Percentiles rank a stretch among this genome's conserved stretches.
Evolutionary conservation across 768 basidiomycete genomes (phyloP).

Genomic region (Lentinula boryana): DNA sequence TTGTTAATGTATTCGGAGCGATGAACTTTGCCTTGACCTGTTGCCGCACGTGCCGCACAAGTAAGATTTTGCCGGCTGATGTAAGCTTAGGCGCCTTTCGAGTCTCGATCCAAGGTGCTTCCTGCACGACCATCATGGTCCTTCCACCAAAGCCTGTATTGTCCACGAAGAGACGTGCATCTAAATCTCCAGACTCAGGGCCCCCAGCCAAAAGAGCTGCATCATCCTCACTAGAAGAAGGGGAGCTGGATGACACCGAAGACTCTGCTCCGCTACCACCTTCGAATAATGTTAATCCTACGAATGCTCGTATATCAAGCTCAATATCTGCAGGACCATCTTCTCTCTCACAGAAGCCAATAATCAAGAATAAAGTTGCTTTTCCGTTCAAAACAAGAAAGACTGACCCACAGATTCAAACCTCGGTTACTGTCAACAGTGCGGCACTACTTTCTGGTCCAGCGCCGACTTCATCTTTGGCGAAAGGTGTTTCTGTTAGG

Average conservation of each 20-base stretch:
- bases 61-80: not conserved
- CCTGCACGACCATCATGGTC: slow-evolving; percentile 1
- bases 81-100: not conserved
- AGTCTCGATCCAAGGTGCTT: not conserved
- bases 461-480: not conserved
- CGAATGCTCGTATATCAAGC: not conserved
- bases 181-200: slow-evolving; percentile 40
- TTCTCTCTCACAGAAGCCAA: slow-evolving; percentile 23
- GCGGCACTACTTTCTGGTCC: slow-evolving; percentile 4
- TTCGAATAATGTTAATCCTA: slow-evolving; percentile 14
- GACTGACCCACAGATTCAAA: slow-evolving; percentile 14
- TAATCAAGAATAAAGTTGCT: slow-evolving; percentile 48
- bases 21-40: too few relatives aligned
- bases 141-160: not conserved
- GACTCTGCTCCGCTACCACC: slow-evolving; percentile 12
- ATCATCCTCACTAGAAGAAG: slow-evolving; percentile 75
- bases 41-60: not conserved
- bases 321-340: not conserved
- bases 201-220: slow-evolving; percentile 51
- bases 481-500: slow-evolving; percentile 27
- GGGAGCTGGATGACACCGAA: slow-evolving; percentile 62
- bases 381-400: slow-evolving; percentile 72
- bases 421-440: not conserved
- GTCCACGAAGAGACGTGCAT: slow-evolving; percentile 52
- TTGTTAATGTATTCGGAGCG: too few relatives aligned